A percentile compares a stretch with the other conserved stretches of the same genome.
These are phyloP conservation scores for Aspergillus asperescens DNA, from an alignment of 495 filamentous ascomycete species.

Conservation along the genomic window DNA sequence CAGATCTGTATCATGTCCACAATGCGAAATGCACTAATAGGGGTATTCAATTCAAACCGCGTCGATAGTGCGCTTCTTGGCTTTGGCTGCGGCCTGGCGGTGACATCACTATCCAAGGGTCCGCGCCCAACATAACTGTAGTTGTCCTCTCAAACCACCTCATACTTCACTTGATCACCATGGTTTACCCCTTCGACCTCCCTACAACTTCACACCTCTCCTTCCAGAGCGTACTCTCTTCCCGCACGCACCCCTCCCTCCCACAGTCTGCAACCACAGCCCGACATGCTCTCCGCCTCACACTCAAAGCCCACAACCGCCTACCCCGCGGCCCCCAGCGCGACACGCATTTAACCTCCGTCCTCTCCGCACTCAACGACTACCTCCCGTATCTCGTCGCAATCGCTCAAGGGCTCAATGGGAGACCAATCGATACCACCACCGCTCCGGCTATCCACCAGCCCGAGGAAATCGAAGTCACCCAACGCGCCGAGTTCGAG, in stretches of 20 bases:
- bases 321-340: conserved; percentile 54
- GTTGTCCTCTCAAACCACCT: conserved; percentile 10
- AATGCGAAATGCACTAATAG: background rate
- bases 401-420: conserved; percentile 62
- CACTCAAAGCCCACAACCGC: conserved; percentile 77
- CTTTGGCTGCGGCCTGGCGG: conserved; percentile 17
- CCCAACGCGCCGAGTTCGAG: conserved; percentile 50
- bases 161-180: conserved; percentile 35
- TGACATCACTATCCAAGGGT: conserved; percentile 18
- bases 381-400: conserved; percentile 79
- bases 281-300: conserved; percentile 69
- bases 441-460: conserved; percentile 9
- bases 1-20: background rate
- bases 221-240: conserved; percentile 65
- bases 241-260: conserved; percentile 75
- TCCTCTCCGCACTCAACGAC: conserved; percentile 61
- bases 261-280: conserved; percentile 69
- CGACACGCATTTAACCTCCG: conserved; percentile 59
- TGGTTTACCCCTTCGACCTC: conserved; percentile 81
- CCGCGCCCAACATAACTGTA: background rate
- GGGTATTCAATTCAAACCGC: background rate
- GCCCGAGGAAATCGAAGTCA: conserved; percentile 57
- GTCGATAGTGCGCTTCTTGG: conserved; percentile 11
- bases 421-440: conserved; percentile 22
- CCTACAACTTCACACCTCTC: conserved; percentile 80